Evolutionary conservation across 345 rosid genomes (phyloP).

Genomic region (Jatropha curcas): DNA sequence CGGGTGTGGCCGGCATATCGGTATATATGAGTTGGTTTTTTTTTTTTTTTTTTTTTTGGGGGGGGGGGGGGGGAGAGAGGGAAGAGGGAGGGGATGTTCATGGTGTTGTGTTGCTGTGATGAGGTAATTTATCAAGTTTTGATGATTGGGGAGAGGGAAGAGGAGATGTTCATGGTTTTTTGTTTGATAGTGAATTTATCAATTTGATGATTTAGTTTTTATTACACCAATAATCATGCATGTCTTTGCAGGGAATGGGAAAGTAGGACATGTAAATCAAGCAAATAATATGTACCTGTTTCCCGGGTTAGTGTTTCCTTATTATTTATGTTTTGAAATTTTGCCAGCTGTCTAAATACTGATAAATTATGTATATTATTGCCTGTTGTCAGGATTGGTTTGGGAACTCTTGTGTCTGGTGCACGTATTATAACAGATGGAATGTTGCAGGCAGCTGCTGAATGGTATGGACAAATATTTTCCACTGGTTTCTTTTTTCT

Average conservation of each 20-base stretch:
- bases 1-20: no score
- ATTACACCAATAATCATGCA: conserved; percentile 11
- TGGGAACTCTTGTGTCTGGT: conserved; percentile 86
- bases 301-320: conserved; percentile 74
- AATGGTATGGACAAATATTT: conserved; percentile 53
- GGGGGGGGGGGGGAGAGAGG: no score
- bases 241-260: conserved; percentile 70
- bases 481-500: conserved; percentile 3
- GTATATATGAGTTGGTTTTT: no score
- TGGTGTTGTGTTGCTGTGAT: no score
- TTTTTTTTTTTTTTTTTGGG: no score
- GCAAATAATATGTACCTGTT: conserved; percentile 99
- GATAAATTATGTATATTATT: background rate
- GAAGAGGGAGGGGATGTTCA: no score
- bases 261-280: conserved; percentile 89
- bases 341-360: conserved; percentile 7
- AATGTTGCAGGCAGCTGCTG: conserved; percentile 91
- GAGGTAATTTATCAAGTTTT: no score
- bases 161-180: background rate
- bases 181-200: background rate
- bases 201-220: background rate
- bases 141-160: background rate
- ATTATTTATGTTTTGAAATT: conserved; percentile 3
- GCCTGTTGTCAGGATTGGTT: conserved; percentile 64
- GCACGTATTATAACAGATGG: conserved; percentile 78